Conservation (phyloP, 2,329 filamentous ascomycete species). For the Talaromyces sp. region DNA sequence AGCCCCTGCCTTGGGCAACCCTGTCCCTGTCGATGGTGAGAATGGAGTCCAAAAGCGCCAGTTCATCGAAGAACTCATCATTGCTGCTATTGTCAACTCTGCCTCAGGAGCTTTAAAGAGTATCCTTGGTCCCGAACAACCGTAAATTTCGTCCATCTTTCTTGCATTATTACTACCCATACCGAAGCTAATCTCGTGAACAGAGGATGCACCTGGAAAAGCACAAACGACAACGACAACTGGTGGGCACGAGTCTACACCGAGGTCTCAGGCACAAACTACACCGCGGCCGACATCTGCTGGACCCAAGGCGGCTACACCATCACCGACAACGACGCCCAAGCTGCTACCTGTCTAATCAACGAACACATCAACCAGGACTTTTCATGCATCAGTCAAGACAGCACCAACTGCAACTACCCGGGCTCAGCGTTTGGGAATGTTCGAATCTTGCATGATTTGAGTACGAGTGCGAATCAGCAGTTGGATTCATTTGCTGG, state of each 20-base stretch:
- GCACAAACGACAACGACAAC: background rate
- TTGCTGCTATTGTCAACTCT: background rate
- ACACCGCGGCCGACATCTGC: background rate
- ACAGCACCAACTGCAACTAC: background rate
- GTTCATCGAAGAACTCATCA: background rate
- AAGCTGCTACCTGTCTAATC: background rate
- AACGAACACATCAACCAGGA: slow-evolving; percentile 7
- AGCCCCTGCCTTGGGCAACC: background rate
- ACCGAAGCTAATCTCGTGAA: background rate
- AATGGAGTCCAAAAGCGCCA: background rate
- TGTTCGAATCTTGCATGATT: background rate
- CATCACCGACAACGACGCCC: background rate
- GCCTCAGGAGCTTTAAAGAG: background rate
- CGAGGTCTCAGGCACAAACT: background rate
- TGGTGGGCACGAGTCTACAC: slow-evolving; percentile 2
- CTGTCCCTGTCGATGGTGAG: background rate
- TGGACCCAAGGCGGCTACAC: slow-evolving; percentile 10
- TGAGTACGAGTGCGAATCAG: background rate
- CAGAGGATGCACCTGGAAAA: slow-evolving; percentile 4
- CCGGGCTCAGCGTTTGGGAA: background rate
- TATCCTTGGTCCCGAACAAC: background rate
- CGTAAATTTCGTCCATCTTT: background rate
- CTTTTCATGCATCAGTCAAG: background rate
- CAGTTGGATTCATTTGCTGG: background rate
- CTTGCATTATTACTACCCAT: background rate